phyloP scores from a whole-genome alignment of 805 yeast species.

The Cyberlindnera maritima region DNA sequence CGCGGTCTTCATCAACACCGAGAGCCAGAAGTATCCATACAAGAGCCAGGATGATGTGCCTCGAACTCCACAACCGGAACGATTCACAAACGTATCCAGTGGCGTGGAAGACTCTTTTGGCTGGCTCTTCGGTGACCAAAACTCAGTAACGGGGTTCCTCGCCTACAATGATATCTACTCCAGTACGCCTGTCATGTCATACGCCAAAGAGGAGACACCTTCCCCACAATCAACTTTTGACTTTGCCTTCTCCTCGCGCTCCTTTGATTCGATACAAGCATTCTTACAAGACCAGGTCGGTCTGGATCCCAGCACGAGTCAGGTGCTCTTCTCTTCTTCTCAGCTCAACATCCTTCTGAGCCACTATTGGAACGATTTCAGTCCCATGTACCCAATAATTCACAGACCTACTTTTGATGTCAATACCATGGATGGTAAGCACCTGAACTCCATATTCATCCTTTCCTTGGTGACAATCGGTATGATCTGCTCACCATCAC shows the following conservation, averaged over 20 bases:
- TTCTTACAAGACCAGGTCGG: background rate
- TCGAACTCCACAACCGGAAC: constrained; percentile 3
- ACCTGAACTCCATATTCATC: constrained; percentile 15
- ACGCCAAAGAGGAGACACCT: background rate
- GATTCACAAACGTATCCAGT: constrained; percentile 20
- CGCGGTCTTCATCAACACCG: constrained; percentile 7
- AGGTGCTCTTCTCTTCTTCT: background rate
- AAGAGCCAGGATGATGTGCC: background rate
- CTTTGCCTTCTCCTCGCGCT: background rate
- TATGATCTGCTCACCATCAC: constrained; percentile 18
- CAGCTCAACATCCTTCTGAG: constrained; percentile 23
- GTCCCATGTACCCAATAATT: constrained; percentile 37
- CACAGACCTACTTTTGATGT: constrained; percentile 34
- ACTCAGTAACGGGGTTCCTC: background rate
- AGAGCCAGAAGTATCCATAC: background rate
- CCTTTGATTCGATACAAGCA: background rate
- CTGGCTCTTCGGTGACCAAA: constrained; percentile 24
- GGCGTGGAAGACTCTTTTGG: constrained; percentile 22
- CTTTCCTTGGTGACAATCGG: constrained; percentile 21
- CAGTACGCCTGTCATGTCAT: background rate
- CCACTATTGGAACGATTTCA: constrained; percentile 36
- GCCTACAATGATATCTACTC: background rate
- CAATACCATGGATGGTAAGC: constrained; percentile 4
- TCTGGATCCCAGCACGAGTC: background rate
- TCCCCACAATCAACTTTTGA: background rate